Conservation (phyloP, 192 early-diverging fungal species). For the Gryganskiella cystojenkinii region DNA sequence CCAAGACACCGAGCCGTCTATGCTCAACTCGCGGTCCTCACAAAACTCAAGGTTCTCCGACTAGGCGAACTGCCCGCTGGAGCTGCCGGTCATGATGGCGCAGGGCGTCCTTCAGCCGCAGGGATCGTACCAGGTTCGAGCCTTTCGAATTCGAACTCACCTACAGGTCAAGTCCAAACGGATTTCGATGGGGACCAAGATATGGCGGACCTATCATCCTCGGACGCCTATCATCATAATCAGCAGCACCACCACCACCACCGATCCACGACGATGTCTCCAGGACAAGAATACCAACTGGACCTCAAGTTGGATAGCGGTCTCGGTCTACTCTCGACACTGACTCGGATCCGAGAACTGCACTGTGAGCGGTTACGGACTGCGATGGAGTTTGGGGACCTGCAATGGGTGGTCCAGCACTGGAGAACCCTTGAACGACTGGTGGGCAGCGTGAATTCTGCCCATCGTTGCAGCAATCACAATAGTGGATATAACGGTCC, state of each 20-base stretch:
- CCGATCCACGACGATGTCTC: no score
- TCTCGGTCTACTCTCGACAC: slow-evolving; percentile 2
- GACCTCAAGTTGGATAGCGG: slow-evolving; percentile 11
- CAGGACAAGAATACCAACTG: not conserved
- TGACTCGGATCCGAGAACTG: slow-evolving; percentile 3
- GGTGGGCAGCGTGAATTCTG: slow-evolving; percentile 3
- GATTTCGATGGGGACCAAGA: not conserved
- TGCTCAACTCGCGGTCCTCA: slow-evolving; percentile 8
- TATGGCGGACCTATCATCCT: not conserved
- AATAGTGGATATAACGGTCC: no score
- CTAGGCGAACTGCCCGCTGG: slow-evolving; percentile 5
- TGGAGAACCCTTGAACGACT: slow-evolving; percentile 15
- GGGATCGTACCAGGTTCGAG: no score
- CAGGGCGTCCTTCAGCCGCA: no score
- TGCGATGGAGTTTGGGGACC: slow-evolving; percentile 11
- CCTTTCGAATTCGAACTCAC: no score
- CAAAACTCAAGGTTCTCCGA: slow-evolving; percentile 12
- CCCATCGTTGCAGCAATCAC: no score
- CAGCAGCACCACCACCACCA: not conserved
- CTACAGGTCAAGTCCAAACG: no score
- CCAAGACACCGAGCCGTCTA: slow-evolving; percentile 10
- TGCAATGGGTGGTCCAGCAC: slow-evolving; percentile 19
- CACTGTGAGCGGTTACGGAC: slow-evolving; percentile 9
- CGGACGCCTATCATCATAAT: not conserved
- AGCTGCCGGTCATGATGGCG: not conserved